Conservation (phyloP, 352 stramenopile genomes). For the Globisporangium solare region DNA sequence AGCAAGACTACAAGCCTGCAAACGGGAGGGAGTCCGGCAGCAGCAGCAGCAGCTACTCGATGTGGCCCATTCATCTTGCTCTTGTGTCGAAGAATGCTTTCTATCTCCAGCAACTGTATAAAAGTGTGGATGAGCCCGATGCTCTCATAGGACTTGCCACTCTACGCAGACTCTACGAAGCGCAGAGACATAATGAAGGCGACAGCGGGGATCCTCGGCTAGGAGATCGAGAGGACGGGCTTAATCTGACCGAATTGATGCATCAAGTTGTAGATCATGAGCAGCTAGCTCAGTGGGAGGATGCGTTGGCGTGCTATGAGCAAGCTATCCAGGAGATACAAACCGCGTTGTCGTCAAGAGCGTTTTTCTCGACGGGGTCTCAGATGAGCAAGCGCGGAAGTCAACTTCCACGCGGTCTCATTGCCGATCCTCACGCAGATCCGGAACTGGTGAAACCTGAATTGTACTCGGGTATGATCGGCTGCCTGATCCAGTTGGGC, state of each 20-base stretch:
- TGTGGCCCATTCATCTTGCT: constrained; percentile 34
- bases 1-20: constrained; percentile 27
- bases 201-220: constrained; percentile 16
- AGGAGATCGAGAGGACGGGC: constrained; percentile 25
- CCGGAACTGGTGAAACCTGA: constrained; percentile 59
- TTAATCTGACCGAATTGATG: constrained; percentile 64
- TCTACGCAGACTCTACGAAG: constrained; percentile 45
- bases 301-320: constrained; percentile 73
- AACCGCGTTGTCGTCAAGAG: constrained; percentile 31
- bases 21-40: constrained; percentile 1
- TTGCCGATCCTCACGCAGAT: constrained; percentile 32
- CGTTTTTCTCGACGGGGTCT: constrained; percentile 14
- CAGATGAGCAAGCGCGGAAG: constrained; percentile 7
- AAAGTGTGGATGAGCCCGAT: constrained; percentile 72
- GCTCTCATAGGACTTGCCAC: constrained; percentile 54
- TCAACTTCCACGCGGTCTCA: constrained; percentile 13
- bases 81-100: constrained; percentile 57
- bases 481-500: constrained; percentile 81
- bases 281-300: constrained; percentile 71
- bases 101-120: constrained; percentile 75
- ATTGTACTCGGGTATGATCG: constrained; percentile 78
- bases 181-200: constrained; percentile 26
- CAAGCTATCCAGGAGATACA: constrained; percentile 74
- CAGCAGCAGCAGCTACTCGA: constrained; percentile 7
- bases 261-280: constrained; percentile 68